phyloP scores from a whole-genome alignment of 2,329 filamentous ascomycete genomes.

The Pseudogymnoascus sp. region DNA sequence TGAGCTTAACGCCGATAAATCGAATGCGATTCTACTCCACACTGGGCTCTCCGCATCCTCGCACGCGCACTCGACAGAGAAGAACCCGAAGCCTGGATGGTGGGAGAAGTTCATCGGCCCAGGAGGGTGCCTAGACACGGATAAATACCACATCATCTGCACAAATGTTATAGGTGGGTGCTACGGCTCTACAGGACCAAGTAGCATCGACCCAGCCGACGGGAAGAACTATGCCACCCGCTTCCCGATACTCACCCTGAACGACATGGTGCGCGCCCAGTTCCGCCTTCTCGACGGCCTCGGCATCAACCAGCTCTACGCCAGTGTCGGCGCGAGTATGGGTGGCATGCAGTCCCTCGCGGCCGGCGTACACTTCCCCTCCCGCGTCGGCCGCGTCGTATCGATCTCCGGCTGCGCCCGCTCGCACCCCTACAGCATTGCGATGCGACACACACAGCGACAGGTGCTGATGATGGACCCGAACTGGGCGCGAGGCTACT shows the following conservation, averaged over 20 bases:
- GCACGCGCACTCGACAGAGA: conserved; percentile 84
- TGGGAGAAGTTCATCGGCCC: conserved; percentile 98
- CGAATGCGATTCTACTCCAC: conserved; percentile 85
- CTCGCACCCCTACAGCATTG: conserved; percentile 95
- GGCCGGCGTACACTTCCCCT: conserved; percentile 74
- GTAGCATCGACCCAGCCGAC: conserved; percentile 79
- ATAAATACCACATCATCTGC: conserved; percentile 89
- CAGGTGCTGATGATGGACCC: conserved; percentile 99
- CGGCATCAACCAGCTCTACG: conserved; percentile 71
- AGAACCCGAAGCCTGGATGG: conserved; percentile 86
- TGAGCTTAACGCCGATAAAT: conserved; percentile 65
- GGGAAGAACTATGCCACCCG: conserved; percentile 84
- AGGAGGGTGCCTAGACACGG: conserved; percentile 74
- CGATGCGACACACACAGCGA: conserved; percentile 94
- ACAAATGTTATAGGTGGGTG: conserved; percentile 95
- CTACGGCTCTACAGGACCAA: conserved; percentile 89
- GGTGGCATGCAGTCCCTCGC: conserved; percentile 96
- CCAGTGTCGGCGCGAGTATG: conserved; percentile 94
- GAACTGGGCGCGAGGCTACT: conserved; percentile 92
- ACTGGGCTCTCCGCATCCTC: conserved; percentile 96
- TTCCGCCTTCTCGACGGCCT: conserved; percentile 79
- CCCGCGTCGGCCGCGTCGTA: conserved; percentile 72
- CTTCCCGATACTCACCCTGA: conserved; percentile 90
- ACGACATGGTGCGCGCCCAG: conserved; percentile 96
- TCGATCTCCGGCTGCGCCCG: conserved; percentile 90